These are phyloP conservation scores for Zygosaccharomyces kombuchaensis DNA, from an alignment of 805 yeast genomes.

Conservation along the genomic window DNA sequence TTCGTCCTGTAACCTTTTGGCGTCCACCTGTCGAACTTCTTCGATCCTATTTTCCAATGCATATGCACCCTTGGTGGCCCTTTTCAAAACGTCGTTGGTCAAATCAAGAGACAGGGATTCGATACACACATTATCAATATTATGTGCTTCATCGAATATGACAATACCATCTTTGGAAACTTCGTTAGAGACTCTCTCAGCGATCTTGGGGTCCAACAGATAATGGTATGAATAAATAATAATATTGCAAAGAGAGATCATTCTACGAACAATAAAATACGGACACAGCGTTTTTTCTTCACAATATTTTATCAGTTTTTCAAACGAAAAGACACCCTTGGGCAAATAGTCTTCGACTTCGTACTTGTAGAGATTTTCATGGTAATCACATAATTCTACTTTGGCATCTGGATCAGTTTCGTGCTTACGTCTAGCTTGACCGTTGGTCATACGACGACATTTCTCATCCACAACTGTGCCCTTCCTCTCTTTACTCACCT, in stretches of 20 bases:
- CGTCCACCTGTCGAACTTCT: slow-evolving; percentile 75
- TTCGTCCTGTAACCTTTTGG: slow-evolving; percentile 80
- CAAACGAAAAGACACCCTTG: slow-evolving; percentile 92
- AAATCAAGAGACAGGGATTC: slow-evolving; percentile 89
- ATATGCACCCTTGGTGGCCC: slow-evolving; percentile 84
- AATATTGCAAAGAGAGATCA: slow-evolving; percentile 91
- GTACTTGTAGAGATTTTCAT: slow-evolving; percentile 79
- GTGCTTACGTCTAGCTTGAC: slow-evolving; percentile 67
- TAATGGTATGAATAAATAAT: slow-evolving; percentile 96
- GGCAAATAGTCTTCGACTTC: slow-evolving; percentile 91
- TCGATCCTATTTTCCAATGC: slow-evolving; percentile 77
- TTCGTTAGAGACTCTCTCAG: slow-evolving; percentile 90
- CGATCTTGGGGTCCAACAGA: slow-evolving; percentile 92
- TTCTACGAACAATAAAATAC: slow-evolving; percentile 94
- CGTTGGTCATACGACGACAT: slow-evolving; percentile 92
- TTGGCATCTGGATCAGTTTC: slow-evolving; percentile 57
- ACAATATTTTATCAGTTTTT: slow-evolving; percentile 72
- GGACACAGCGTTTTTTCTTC: slow-evolving; percentile 83
- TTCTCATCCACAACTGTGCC: slow-evolving; percentile 94
- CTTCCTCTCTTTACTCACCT: slow-evolving; percentile 78
- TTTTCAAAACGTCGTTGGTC: slow-evolving; percentile 81
- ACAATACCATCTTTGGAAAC: slow-evolving; percentile 88
- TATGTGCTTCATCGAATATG: slow-evolving; percentile 98
- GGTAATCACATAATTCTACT: slow-evolving; percentile 71
- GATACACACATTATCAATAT: slow-evolving; percentile 97